A percentile compares a stretch with the other conserved stretches of the same genome.
phyloP scores from a whole-genome alignment of 495 filamentous ascomycete genomes.

The Beverwykella pulmonaria region DNA sequence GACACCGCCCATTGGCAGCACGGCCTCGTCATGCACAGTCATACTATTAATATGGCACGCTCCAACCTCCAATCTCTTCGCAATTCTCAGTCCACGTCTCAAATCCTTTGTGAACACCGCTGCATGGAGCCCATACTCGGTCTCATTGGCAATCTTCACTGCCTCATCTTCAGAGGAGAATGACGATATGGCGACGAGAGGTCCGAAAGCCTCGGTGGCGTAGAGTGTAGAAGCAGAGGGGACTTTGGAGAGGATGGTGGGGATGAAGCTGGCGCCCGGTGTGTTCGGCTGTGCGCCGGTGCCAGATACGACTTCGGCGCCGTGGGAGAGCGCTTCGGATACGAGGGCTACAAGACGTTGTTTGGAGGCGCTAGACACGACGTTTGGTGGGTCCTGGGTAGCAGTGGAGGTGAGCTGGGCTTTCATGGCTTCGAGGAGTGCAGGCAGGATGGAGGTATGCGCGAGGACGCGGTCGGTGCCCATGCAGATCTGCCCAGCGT shows the following conservation, averaged over 20 bases:
- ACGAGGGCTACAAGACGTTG: constrained; percentile 60
- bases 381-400: constrained; percentile 51
- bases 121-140: constrained; percentile 44
- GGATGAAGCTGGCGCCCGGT: constrained; percentile 62
- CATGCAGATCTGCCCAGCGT: constrained; percentile 87
- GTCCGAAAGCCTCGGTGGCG: constrained; percentile 77
- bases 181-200: constrained; percentile 55
- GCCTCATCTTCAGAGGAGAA: constrained; percentile 32
- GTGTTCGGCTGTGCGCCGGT: constrained; percentile 49
- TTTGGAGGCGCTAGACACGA: constrained; percentile 64
- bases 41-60: constrained; percentile 29
- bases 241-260: constrained; percentile 67
- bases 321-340: constrained; percentile 65
- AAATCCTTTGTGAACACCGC: constrained; percentile 47
- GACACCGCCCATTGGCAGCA: constrained; percentile 18
- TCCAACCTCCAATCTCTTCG: constrained; percentile 40
- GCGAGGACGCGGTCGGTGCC: constrained; percentile 84
- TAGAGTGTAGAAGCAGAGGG: constrained; percentile 79
- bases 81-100: constrained; percentile 43
- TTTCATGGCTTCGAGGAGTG: constrained; percentile 65
- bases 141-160: constrained; percentile 45
- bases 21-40: constrained; percentile 29
- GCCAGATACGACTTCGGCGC: constrained; percentile 66
- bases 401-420: constrained; percentile 32
- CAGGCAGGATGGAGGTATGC: constrained; percentile 63